phyloP scores from a whole-genome alignment of 345 rosid genomes.

The Lumnitzera racemosa region DNA sequence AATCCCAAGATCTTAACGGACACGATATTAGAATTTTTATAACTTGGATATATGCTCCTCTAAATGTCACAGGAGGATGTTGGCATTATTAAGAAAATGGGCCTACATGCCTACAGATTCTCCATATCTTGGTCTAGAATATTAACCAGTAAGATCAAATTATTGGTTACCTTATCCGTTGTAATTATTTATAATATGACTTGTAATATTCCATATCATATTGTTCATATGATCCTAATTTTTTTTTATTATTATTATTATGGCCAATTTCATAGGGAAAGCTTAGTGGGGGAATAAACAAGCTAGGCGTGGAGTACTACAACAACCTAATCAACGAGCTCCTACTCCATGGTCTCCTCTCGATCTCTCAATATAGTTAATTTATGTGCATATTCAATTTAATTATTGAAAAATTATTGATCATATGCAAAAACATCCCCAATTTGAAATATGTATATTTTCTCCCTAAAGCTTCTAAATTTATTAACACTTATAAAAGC shows the following conservation, averaged over 20 bases:
- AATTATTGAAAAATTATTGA: no score
- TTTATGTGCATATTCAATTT: no score
- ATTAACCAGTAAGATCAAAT: conserved; percentile 28
- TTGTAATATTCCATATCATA: no score
- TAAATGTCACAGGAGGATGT: conserved; percentile 29
- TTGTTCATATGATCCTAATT: no score
- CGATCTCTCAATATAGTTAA: not conserved
- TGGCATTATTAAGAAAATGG: conserved; percentile 27
- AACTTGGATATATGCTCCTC: not conserved
- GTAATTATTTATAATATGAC: not conserved
- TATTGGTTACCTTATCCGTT: not conserved
- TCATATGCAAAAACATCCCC: no score
- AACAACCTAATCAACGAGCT: conserved; percentile 31
- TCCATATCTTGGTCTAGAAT: conserved; percentile 51
- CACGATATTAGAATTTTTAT: no score
- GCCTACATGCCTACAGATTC: conserved; percentile 35
- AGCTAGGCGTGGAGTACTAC: conserved; percentile 28
- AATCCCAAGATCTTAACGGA: no score
- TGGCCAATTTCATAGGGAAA: conserved; percentile 22
- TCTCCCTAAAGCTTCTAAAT: no score
- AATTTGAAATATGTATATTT: no score
- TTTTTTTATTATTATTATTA: no score
- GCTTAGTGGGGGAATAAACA: conserved; percentile 22
- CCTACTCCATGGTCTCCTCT: conserved; percentile 17
- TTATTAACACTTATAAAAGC: no score